Base-by-base conservation (phyloP, 1,139 yeast species). In the Candida anutae region DNA sequence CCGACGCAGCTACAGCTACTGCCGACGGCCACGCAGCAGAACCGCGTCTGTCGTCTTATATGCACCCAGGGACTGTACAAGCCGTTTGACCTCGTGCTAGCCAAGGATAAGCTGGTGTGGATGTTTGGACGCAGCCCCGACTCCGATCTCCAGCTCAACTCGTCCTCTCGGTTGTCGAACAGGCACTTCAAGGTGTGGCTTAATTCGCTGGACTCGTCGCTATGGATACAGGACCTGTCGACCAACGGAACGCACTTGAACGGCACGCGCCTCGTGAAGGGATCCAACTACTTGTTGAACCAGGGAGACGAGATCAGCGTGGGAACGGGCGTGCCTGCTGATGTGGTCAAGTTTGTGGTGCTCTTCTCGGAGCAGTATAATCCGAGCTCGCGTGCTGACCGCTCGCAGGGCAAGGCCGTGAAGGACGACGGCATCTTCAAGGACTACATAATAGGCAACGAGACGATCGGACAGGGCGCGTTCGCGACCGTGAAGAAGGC, bases 401-500 rank as follows among this genome's bases (percentile, higher is more conserved):
- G 45, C 22, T 39, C 42, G 16, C 41, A 42, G 19, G 35, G 40
- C 24, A 45, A 53, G 1, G 43, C 48, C 15, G 36, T 35, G 15
- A 52, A 32, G 67, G 67, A 61, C 31, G 60, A 60, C 28, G 72
- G 87, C 0, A 79, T 90, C 12, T 70, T 72, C 46, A 74, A 73
- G 34, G 82, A 80, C 42, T 90, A 77, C 50, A 81, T 83, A 11
- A 73, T 90, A 17, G 76, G 83, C 35, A 79, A 77, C 47, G 94
- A 82, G 43, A 77, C 83, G 5, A 80, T 90, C 3, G 98, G 98
- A 1, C 93, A 84, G 43, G 98, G 98, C 6, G 97, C 97, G 5
- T 90, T 90, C 67, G 97, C 97, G 3, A 81, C 88, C 1, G 98
- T 90, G 13, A 80, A 85, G 41, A 84, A 84, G 48, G 96, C 94